These are phyloP conservation scores for Phytophthora tentaculata DNA, from an alignment of 352 stramenopile genomes.

Conservation along the genomic window DNA sequence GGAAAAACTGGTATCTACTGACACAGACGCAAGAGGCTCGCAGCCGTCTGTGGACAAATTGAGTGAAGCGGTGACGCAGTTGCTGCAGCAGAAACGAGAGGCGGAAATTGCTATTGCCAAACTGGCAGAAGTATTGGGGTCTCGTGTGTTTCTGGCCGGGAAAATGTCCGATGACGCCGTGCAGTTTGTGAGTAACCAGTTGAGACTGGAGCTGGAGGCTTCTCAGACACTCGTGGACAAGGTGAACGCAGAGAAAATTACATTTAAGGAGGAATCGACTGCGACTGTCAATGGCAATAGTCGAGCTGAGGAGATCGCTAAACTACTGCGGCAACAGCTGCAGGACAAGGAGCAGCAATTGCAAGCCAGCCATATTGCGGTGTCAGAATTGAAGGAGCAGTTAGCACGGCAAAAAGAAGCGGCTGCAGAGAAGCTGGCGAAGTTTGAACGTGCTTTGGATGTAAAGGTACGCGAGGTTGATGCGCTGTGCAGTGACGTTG, in stretches of 20 bases:
- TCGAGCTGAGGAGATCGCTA: conserved; percentile 16
- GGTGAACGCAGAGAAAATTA: conserved; percentile 23
- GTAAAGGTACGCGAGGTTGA: conserved; percentile 72
- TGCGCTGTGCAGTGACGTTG: conserved; percentile 53
- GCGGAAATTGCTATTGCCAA: conserved; percentile 42
- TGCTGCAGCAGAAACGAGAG: conserved; percentile 58
- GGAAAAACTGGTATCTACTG: conserved; percentile 23
- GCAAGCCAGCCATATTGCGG: conserved; percentile 33
- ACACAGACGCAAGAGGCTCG: conserved; percentile 14
- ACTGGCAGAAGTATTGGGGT: conserved; percentile 40
- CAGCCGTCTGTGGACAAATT: conserved; percentile 33
- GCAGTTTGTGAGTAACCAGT: conserved; percentile 40
- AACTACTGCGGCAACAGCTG: conserved; percentile 40
- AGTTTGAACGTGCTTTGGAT: conserved; percentile 49
- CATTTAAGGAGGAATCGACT: conserved; percentile 9
- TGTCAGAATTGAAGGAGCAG: conserved; percentile 53
- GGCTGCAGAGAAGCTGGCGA: conserved; percentile 42
- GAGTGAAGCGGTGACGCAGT: conserved; percentile 34
- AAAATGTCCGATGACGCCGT: conserved; percentile 41
- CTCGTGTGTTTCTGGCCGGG: conserved; percentile 38
- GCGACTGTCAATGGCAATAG: not conserved
- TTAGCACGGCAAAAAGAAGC: conserved; percentile 56
- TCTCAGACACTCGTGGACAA: conserved; percentile 31
- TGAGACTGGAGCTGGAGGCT: conserved; percentile 37
- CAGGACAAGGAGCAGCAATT: conserved; percentile 43